Evolutionary conservation across 202 grass and related monocot species (phyloP).

Genomic region (Musa balbisiana): DNA sequence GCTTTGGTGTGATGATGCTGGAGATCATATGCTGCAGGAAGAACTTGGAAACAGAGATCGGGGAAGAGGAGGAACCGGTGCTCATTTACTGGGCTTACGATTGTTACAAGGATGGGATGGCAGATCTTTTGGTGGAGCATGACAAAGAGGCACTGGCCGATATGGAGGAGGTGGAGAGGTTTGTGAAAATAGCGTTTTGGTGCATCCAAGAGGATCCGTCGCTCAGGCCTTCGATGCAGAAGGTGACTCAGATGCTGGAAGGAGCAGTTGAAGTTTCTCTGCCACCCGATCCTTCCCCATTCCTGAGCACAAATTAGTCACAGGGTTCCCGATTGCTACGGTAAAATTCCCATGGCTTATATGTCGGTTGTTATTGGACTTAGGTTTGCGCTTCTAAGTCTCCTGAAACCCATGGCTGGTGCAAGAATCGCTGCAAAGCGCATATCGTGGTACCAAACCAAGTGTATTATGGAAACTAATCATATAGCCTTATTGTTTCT

Average conservation of each 20-base stretch:
- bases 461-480: too few species aligned
- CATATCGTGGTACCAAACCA: too few species aligned
- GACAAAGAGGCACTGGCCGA: conserved; percentile 34
- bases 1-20: conserved; percentile 44
- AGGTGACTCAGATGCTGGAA: conserved; percentile 36
- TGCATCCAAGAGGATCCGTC: conserved; percentile 36
- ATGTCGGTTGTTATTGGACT: too few species aligned
- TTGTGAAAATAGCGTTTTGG: conserved; percentile 31
- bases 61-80: conserved; percentile 26
- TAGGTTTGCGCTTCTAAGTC: too few species aligned
- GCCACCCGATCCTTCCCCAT: conserved; percentile 39
- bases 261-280: conserved; percentile 37
- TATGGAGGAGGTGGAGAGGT: conserved; percentile 26
- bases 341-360: too few species aligned
- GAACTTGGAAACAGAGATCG: conserved; percentile 26
- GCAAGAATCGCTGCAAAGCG: too few species aligned
- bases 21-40: conserved; percentile 28
- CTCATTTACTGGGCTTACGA: conserved; percentile 30
- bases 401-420: too few species aligned
- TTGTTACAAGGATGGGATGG: conserved; percentile 15
- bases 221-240: conserved; percentile 35
- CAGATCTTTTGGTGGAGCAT: conserved; percentile 24
- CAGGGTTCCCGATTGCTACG: too few species aligned
- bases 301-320: conserved; percentile 31
- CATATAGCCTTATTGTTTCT: too few species aligned